Percentiles rank a stretch among this genome's conserved stretches.
phyloP scores from a whole-genome alignment of 805 yeast genomes.

The Pichia californica region DNA sequence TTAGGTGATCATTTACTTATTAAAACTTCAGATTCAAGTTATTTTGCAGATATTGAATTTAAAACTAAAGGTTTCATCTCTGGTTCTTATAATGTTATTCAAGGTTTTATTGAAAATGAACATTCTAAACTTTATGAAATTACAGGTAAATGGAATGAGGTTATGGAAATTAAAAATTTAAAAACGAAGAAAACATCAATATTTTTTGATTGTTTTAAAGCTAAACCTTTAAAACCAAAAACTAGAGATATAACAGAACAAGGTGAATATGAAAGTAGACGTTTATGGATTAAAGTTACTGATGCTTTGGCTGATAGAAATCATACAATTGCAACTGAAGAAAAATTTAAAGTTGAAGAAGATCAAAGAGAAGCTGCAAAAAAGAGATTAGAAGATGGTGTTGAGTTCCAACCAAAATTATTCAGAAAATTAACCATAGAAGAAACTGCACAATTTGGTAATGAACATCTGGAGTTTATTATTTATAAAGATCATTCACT shows the following conservation, averaged over 20 bases:
- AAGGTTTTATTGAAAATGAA: conserved; percentile 57
- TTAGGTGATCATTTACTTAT: conserved; percentile 88
- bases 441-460: conserved; percentile 24
- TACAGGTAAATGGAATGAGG: conserved; percentile 91
- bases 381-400: conserved; percentile 69
- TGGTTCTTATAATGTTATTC: conserved; percentile 86
- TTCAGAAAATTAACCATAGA: conserved; percentile 46
- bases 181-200: conserved; percentile 35
- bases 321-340: conserved; percentile 81
- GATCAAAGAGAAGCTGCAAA: conserved; percentile 73
- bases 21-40: conserved; percentile 51
- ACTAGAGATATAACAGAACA: conserved; percentile 80
- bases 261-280: conserved; percentile 72
- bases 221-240: conserved; percentile 51
- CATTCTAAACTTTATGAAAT: conserved; percentile 59
- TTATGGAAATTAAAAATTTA: conserved; percentile 59
- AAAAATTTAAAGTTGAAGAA: conserved; percentile 81
- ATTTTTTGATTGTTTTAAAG: conserved; percentile 55
- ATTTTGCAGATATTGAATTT: conserved; percentile 80
- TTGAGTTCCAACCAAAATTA: conserved; percentile 72
- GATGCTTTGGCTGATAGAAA: conserved; percentile 74
- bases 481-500: conserved; percentile 45
- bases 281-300: conserved; percentile 76
- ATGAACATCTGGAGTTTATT: conserved; percentile 53
- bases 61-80: conserved; percentile 91